These are phyloP conservation scores for Suillus bovinus DNA, from an alignment of 768 basidiomycete species.

Conservation along the genomic window DNA sequence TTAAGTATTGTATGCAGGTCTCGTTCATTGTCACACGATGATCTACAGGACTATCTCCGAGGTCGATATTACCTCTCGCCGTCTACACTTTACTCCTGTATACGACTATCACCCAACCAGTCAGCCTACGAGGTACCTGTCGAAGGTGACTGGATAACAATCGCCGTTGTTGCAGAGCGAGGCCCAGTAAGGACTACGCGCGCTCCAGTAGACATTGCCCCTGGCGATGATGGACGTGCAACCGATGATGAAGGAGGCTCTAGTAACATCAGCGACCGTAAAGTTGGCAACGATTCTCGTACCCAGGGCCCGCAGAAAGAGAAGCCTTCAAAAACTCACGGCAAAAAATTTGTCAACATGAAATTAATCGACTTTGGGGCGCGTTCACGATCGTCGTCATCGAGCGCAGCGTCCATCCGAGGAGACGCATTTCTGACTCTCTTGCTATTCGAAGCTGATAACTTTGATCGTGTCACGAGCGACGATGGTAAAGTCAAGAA, in stretches of 20 bases:
- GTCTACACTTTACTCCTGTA: conserved; percentile 83
- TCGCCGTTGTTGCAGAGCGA: conserved; percentile 93
- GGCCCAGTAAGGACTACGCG: conserved; percentile 74
- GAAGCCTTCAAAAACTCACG: conserved; percentile 43
- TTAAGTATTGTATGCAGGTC: conserved; percentile 45
- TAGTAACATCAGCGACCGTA: not conserved
- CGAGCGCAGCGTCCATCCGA: conserved; percentile 56
- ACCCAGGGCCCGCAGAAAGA: conserved; percentile 24
- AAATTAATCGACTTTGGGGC: conserved; percentile 83
- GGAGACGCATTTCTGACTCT: conserved; percentile 86
- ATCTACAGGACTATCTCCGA: conserved; percentile 76
- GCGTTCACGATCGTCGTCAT: conserved; percentile 52
- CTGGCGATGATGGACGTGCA: conserved; percentile 43
- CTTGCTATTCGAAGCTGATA: conserved; percentile 87
- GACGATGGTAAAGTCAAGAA: conserved; percentile 57
- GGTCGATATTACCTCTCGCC: conserved; percentile 89
- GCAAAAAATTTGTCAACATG: conserved; percentile 85
- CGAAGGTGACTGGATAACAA: conserved; percentile 91
- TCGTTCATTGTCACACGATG: conserved; percentile 70
- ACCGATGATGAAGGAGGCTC: conserved; percentile 29
- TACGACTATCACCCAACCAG: conserved; percentile 74
- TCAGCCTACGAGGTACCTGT: conserved; percentile 91
- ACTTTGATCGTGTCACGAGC: conserved; percentile 53
- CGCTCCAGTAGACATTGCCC: conserved; percentile 57
- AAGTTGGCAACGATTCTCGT: conserved; percentile 16